A percentile compares a stretch with the other conserved stretches of the same genome.
These are phyloP conservation scores for Hypoxylon subgilvum DNA, from an alignment of 495 filamentous ascomycete genomes.

Conservation along the genomic window DNA sequence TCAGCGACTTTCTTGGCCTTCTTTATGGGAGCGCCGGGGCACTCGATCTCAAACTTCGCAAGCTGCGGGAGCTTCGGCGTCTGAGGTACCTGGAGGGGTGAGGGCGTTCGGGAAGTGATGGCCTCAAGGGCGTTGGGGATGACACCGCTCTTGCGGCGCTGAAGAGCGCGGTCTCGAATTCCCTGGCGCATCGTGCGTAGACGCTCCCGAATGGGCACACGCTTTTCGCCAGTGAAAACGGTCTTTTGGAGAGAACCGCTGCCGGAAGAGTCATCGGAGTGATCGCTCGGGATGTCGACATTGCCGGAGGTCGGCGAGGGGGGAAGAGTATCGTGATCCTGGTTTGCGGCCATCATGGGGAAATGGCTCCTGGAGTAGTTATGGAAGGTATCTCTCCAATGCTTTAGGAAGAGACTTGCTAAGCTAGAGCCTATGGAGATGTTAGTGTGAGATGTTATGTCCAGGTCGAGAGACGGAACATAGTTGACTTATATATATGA, in stretches of 20 bases:
- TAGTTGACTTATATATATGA: too few relatives aligned
- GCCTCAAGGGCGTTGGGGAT: neutral
- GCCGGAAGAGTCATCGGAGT: neutral
- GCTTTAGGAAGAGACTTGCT: neutral
- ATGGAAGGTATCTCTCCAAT: neutral
- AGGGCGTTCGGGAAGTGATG: neutral
- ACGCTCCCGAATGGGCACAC: constrained; percentile 9
- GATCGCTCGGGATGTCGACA: neutral
- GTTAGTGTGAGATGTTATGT: too few relatives aligned
- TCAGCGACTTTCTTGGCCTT: neutral
- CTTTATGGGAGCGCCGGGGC: neutral
- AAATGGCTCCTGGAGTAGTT: neutral
- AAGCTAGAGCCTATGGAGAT: too few relatives aligned
- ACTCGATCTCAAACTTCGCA: neutral
- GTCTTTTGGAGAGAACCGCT: neutral
- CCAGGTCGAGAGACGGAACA: too few relatives aligned
- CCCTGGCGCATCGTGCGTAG: neutral
- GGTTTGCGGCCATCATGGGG: constrained; percentile 3
- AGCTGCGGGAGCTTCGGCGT: neutral
- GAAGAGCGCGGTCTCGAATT: neutral
- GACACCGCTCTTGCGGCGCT: neutral
- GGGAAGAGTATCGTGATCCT: neutral
- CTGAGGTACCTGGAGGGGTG: neutral
- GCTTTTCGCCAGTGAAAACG: constrained; percentile 15
- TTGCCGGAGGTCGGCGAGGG: neutral